These are phyloP conservation scores for Phaeosphaeria sp. DNA, from an alignment of 2,329 filamentous ascomycete species.

Conservation along the genomic window DNA sequence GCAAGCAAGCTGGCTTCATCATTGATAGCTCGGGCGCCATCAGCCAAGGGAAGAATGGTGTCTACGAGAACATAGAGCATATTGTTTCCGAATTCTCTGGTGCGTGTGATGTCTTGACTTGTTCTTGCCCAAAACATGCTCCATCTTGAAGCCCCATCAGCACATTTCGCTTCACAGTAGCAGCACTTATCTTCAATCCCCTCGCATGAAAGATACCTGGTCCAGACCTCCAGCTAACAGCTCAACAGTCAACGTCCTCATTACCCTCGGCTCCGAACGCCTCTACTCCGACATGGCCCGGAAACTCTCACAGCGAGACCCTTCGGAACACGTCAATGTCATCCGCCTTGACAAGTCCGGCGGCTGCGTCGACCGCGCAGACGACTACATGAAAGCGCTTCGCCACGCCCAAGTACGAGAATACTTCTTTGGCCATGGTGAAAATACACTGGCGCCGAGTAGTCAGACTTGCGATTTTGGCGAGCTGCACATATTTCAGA, in stretches of 20 bases:
- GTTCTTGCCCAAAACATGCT: not conserved
- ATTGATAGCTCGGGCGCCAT: conserved; percentile 81
- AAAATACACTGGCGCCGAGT: conserved; percentile 79
- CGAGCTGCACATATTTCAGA: conserved; percentile 74
- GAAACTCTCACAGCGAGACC: conserved; percentile 64
- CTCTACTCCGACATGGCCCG: conserved; percentile 76
- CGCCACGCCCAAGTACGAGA: conserved; percentile 81
- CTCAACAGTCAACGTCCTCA: conserved; percentile 72
- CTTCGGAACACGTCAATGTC: conserved; percentile 74
- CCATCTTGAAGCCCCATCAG: not conserved
- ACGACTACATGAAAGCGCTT: conserved; percentile 73
- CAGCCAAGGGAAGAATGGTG: conserved; percentile 66
- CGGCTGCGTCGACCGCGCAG: conserved; percentile 79
- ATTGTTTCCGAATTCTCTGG: conserved; percentile 73
- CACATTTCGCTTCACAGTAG: not conserved
- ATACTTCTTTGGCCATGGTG: conserved; percentile 87
- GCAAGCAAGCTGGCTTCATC: conserved; percentile 77
- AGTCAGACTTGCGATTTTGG: conserved; percentile 84
- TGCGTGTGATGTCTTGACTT: conserved; percentile 46
- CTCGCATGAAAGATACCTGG: too few relatives aligned
- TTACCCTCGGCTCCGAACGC: conserved; percentile 80
- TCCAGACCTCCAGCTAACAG: conserved; percentile 30
- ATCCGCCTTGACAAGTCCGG: conserved; percentile 84
- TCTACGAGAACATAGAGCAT: conserved; percentile 80
- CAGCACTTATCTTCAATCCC: too few relatives aligned